Evolutionary conservation across 2,329 filamentous ascomycete genomes (phyloP), one percentile per base, ranked within the genome.

Genomic region (Delphinella strobiligena): DNA sequence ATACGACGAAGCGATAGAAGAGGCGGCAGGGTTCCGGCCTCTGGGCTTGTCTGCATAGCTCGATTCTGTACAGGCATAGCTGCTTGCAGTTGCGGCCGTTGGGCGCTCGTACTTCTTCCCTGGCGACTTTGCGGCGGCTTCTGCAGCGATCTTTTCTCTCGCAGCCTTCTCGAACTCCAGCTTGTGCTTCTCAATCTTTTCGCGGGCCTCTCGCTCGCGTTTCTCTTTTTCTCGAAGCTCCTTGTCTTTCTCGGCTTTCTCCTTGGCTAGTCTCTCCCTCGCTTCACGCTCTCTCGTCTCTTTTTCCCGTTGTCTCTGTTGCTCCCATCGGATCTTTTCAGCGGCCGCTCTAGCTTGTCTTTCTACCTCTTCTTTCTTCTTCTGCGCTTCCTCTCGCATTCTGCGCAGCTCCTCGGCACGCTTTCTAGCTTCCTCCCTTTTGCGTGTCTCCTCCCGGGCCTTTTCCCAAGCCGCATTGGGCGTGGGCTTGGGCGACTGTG

Each of bases 391-490:
- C 50, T 79, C 72, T 41, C 68, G 68, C 37, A 63, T 68, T 4
- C 39, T 71, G 63, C 70, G 66, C 46, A 74, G 74, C 46, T 73
- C 69, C 46, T 81, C 77, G 3, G 73, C 75, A 24, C 54, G 51
- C 38, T 54, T 58, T 19, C 75, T 74, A 47, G 81, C 75, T 47
- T 79, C 77, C 48, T 80, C 78, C 40, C 71, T 69, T 42, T 66
- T 71, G 32, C 72, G 66, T 15, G 72, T 80, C 48, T 82, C 78
- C 51, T 83, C 79, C 39, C 78, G 67, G 3, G 78, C 79, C 54
- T 75, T 80, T 49, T 82, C 78, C 79, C 79, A 82, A 0, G 73
- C 65, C 43, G 43, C 49, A 44, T 34, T 51, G 7, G 50, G 41
- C 18, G 45, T 47, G 5, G 51, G 43, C 22, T 47, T 53, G 5